Evolutionary conservation across 2,329 filamentous ascomycete species (phyloP).

Genomic region (Gliomastix tumulicola): DNA sequence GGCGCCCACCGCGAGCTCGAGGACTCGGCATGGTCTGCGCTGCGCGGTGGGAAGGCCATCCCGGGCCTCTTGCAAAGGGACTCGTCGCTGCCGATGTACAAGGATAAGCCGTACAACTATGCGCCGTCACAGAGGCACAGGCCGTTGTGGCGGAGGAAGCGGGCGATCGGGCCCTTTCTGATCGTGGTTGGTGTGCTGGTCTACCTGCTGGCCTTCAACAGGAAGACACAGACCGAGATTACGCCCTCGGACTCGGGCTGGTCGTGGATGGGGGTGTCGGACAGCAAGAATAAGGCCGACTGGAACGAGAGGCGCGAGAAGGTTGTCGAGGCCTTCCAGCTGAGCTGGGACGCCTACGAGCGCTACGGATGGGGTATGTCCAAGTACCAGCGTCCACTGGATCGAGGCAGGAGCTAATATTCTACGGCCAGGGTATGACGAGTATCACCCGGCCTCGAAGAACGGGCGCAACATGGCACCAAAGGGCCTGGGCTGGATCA

Average conservation of each 20-base stretch:
- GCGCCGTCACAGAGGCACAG: slow-evolving; percentile 51
- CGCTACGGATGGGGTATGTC: slow-evolving; percentile 86
- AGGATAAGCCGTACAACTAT: slow-evolving; percentile 90
- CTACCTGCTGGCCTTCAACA: slow-evolving; percentile 60
- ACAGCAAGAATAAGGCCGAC: slow-evolving; percentile 45
- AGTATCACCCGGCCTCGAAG: slow-evolving; percentile 79
- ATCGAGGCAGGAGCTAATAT: too few relatives aligned
- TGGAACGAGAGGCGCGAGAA: slow-evolving; percentile 73
- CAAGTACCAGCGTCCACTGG: too few relatives aligned
- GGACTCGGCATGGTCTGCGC: slow-evolving; percentile 57
- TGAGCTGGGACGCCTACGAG: slow-evolving; percentile 91
- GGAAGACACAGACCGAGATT: slow-evolving; percentile 11
- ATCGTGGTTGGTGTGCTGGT: slow-evolving; percentile 52
- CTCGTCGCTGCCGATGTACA: slow-evolving; percentile 79
- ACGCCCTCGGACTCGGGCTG: slow-evolving; percentile 31
- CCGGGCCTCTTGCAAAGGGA: slow-evolving; percentile 55
- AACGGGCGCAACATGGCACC: slow-evolving; percentile 76
- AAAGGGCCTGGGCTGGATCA: slow-evolving; percentile 93
- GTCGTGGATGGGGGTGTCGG: slow-evolving; percentile 50
- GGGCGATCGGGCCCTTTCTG: slow-evolving; percentile 45
- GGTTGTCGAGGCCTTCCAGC: slow-evolving; percentile 82
- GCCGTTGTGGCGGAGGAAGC: slow-evolving; percentile 57
- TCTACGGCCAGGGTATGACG: slow-evolving; percentile 73
- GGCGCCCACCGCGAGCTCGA: slow-evolving; percentile 59
- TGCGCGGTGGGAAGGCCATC: slow-evolving; percentile 33